These are phyloP conservation scores for Anethum foeniculum DNA, from an alignment of 140 eudicot species.

Conservation along the genomic window DNA sequence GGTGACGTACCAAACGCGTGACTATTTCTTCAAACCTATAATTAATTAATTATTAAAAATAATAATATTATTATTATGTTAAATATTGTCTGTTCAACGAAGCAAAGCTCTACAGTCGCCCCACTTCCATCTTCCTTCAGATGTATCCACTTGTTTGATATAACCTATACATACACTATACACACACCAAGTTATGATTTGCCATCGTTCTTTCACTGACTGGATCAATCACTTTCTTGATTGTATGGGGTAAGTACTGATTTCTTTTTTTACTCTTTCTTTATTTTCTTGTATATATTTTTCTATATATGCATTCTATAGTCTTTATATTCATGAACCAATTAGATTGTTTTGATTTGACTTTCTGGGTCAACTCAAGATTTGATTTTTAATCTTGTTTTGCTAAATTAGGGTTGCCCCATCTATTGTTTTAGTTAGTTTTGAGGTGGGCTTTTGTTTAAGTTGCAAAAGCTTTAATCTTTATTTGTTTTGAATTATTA, in stretches of 20 bases:
- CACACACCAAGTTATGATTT: slow-evolving; percentile 20
- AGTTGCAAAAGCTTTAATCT: not conserved
- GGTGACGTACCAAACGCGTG: not conserved
- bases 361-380: not conserved
- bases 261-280: not conserved
- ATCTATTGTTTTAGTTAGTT: not conserved
- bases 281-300: not conserved
- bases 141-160: not conserved
- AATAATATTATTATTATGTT: no score
- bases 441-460: slow-evolving; percentile 6
- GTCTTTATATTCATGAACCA: no score
- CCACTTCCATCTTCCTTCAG: slow-evolving; percentile 1
- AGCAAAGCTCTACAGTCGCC: not conserved
- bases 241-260: slow-evolving; percentile 37
- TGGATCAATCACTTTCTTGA: slow-evolving; percentile 40
- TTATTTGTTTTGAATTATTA: not conserved
- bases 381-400: not conserved
- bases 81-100: not conserved
- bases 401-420: not conserved
- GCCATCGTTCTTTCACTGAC: slow-evolving; percentile 29
- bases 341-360: not conserved
- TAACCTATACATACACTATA: not conserved
- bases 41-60: no score
- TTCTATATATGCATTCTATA: not conserved
- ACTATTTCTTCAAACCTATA: not conserved